Base-by-base conservation (phyloP, 2,329 filamentous ascomycete genomes). In the Cercospora beticola region DNA sequence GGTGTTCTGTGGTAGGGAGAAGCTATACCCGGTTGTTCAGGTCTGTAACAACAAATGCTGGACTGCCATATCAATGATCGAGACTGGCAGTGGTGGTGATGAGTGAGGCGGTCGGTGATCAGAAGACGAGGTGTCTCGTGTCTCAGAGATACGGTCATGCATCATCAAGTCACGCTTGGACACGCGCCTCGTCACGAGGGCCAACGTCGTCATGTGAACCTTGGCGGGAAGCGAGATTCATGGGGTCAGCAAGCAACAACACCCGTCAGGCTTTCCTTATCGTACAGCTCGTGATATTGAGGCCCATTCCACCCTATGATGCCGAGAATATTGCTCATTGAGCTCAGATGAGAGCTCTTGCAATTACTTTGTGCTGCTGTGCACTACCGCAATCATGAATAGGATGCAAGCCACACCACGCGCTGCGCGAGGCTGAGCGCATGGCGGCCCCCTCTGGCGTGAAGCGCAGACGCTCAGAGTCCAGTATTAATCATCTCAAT, bases 151-250 rank as follows among this genome's bases (percentile, higher is more conserved):
- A 31, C 23, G 54, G 23, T 58, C 54, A 58, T 58, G 54, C 54
- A 58, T 58, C 54, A 58, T 58, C 54, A 43, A 28, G 49, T 58
- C 54, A 58, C 54, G 54, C 54, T 31, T n/a, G 54, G 54, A 30
- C 30, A 58, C 54, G 54, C 54, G 54, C 54, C 54, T 58, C 54
- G 54, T 18, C 54, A 18, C 54, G 54, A 31, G 54, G 54, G 14
- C 16, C 54, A 33, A 6, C 30, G 16, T 58, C 30, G 14, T 58
- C 28, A 58, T 18, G 26, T 58, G 54, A 58, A 57, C 26, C 54
- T 58, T 58, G 54, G 54, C 54, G 54, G 54, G n/a, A 5, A 31
- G 28, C 33, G 33, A 33, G 31, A 33, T 10, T 10, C 9, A 9
- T 3, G 6, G 0, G 14, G 10, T 31, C 28, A 23, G 26, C 26